Evolutionary conservation across 1,139 yeast species (phyloP).

Genomic region (Taphrina wiesneri): DNA sequence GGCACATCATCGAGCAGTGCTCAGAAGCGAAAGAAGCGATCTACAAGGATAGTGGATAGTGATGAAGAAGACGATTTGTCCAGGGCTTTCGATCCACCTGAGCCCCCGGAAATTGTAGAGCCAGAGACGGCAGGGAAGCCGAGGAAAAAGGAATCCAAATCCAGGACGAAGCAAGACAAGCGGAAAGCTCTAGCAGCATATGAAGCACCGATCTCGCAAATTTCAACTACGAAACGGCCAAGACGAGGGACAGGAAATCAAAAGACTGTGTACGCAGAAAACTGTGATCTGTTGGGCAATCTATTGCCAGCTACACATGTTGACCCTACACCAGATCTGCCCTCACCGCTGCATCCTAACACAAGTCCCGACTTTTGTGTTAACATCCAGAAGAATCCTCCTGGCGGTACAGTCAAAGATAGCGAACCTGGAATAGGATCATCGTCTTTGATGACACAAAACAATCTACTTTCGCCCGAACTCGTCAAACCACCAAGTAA

Average conservation of each 20-base stretch:
- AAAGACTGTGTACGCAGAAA: not conserved
- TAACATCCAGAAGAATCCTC: not conserved
- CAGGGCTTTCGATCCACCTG: not conserved
- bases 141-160: not conserved
- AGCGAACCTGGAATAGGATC: not conserved
- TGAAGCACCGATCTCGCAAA: not conserved
- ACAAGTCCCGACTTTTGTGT: not conserved
- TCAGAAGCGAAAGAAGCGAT: not conserved
- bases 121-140: not conserved
- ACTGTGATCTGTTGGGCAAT: not conserved
- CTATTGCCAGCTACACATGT: not conserved
- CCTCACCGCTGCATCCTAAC: not conserved
- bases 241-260: not conserved
- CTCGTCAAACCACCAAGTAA: not conserved
- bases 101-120: not conserved
- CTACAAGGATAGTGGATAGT: not conserved
- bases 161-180: conserved; percentile 1
- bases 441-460: not conserved
- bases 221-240: not conserved
- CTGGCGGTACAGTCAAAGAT: not conserved
- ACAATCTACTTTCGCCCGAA: not conserved
- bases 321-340: not conserved
- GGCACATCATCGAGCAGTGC: not conserved
- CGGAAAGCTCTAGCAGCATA: conserved; percentile 8
- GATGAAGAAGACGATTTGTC: conserved; percentile 10